These are phyloP conservation scores for Vachellia pachyceras DNA, from an alignment of 306 rosid species.

Conservation along the genomic window DNA sequence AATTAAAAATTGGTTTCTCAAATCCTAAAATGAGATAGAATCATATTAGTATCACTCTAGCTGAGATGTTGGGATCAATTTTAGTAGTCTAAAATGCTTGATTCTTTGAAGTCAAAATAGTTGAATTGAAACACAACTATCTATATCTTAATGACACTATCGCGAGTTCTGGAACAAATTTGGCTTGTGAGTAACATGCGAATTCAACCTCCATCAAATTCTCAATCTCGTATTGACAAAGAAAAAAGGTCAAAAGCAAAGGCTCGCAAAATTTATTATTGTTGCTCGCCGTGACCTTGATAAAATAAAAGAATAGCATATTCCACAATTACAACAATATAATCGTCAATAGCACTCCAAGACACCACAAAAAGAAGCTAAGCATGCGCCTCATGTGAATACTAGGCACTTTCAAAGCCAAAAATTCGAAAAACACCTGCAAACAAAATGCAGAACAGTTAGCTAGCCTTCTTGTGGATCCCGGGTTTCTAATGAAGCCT, in stretches of 20 bases:
- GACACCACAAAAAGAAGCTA: neutral
- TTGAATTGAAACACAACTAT: neutral
- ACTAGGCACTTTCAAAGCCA: slow-evolving; percentile 71
- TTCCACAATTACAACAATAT: neutral
- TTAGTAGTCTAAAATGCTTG: neutral
- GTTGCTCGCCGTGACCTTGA: neutral
- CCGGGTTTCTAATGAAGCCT: slow-evolving; percentile 9
- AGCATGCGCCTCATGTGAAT: neutral
- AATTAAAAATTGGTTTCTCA: neutral
- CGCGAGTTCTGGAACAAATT: neutral
- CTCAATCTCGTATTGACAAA: neutral
- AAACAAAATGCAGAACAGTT: slow-evolving; percentile 39
- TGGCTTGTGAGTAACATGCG: neutral
- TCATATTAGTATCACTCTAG: too few species aligned
- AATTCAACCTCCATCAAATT: neutral
- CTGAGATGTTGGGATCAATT: neutral
- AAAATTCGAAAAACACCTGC: slow-evolving; percentile 92
- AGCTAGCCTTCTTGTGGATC: slow-evolving; percentile 16
- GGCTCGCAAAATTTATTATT: neutral
- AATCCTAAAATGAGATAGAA: too few species aligned
- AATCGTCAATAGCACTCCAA: neutral
- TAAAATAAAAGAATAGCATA: neutral
- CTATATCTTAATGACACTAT: neutral
- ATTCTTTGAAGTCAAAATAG: neutral
- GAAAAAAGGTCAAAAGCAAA: neutral